These are phyloP conservation scores for Oryza punctata DNA, from an alignment of 176 grass and related monocot species.

Conservation along the genomic window DNA sequence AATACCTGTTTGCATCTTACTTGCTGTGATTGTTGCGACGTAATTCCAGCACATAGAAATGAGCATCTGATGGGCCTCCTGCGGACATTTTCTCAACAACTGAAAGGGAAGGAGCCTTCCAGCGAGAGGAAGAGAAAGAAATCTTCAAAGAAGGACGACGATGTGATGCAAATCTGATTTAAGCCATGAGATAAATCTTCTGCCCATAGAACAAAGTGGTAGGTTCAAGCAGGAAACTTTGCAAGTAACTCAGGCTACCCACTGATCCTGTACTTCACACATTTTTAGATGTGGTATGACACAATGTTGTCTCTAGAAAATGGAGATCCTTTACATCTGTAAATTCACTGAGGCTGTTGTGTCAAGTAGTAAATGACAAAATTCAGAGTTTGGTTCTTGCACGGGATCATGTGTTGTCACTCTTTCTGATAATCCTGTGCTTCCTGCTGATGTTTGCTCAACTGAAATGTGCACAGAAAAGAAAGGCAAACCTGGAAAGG, in stretches of 20 bases:
- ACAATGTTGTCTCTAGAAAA: not conserved
- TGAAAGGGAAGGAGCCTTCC: conserved; percentile 69
- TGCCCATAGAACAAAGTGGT: not conserved
- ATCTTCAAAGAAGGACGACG: conserved; percentile 57
- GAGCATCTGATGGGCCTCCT: conserved; percentile 67
- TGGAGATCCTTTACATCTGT: not conserved
- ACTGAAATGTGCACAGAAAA: not conserved
- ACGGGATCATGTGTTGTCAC: conserved; percentile 1
- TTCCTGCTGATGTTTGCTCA: not conserved
- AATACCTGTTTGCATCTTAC: not conserved
- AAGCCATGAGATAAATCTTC: not conserved
- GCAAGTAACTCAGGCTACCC: not conserved
- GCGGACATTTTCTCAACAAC: conserved; percentile 62
- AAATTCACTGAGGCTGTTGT: not conserved
- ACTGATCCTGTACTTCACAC: too few relatives aligned
- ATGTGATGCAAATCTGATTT: conserved; percentile 29
- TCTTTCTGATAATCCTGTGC: conserved; percentile 1
- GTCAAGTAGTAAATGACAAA: not conserved
- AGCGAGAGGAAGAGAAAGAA: conserved; percentile 79
- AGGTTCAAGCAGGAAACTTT: not conserved
- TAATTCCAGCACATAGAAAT: conserved; percentile 78
- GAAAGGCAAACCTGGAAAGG: not conserved
- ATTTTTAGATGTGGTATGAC: not conserved
- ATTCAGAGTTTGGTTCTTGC: not conserved
- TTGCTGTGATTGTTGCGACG: not conserved